Evolutionary conservation across 2,329 filamentous ascomycete genomes (phyloP), one percentile per base, ranked within the genome.

Genomic region (Sclerotinia borealis): DNA sequence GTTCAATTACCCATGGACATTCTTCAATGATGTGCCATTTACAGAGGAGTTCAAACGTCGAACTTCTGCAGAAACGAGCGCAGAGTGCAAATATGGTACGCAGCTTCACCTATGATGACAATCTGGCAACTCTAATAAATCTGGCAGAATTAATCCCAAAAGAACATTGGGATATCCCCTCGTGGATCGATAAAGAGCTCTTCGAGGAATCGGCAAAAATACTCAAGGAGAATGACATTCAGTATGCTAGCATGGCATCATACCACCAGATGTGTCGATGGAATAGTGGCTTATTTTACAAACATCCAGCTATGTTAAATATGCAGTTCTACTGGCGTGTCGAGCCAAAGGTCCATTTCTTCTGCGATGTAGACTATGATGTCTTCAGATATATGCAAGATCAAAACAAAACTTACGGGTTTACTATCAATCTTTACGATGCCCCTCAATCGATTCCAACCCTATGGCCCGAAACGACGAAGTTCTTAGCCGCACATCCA

Each of bases 201-300:
- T 96, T 91, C 79, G 77, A 86, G 45, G 92, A 96, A 76, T 96
- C 92, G 31, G 87, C 91, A 65, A 85, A 91, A 73, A 85, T 96
- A 10, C 84, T 99, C 63, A 82, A 90, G 72, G 90, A 95, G 74
- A 85, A 93, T 72, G 84, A 89, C 11, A 92, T 99, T 49, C 93
- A 98, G 75, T 99, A 99, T 76, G 91, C 91, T 72, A 83, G 87
- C 70, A 91, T 90, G 81, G 78, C 91, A 61, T 96, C 92, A 55
- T 99, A 99, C 79, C 93, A 98, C 77, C 90, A 98, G 75, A 99
- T 99, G 95, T 99, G 95, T 75, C 88, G 95, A 63, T 99, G 95
- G 95, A 99, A 99, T 79, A 96, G 91, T 73, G 95, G 95, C 73
- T 83, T 98, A 77, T 99, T 99, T 82, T 97, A 96, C 81, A 92